Base-by-base conservation (phyloP, 177 flowering plant genomes). In the Tripterygium wilfordii region DNA sequence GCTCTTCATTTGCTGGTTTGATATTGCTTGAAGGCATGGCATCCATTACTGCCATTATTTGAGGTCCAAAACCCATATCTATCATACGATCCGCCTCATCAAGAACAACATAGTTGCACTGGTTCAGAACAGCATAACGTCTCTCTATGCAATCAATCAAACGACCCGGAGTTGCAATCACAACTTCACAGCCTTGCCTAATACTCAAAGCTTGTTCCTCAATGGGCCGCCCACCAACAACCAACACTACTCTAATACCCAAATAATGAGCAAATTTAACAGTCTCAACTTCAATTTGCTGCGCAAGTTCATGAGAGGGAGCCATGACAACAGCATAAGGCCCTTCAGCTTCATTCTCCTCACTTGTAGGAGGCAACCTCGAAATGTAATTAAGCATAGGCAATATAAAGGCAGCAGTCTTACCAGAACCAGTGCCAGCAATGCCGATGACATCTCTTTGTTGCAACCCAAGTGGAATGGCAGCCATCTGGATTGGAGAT, bases 61-160 rank as follows among this genome's bases (percentile, higher is more conserved):
- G 95, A 0, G 85, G 88, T 69, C 76, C 85, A 36, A 82, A 82
- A 48, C 88, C 85, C 84, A 82, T 74, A 47, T 83, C 86, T 10
- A 85, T 80, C 89, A 82, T 82, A 15, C 89, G 40, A 64, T 85
- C 95, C 41, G 90, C 91, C 64, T 86, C 95, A 57, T 86, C 90
- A 50, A 83, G 84, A 59, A 86, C 95, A 38, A 83, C 90, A 69
- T 80, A 80, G 41, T 78, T 78, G 41, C 86, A 79, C 59, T 81
- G 86, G 42, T 86, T 77, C 42, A 83, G 51, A 21, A 83, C 87
- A 38, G 76, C 83, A 58, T 79, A 82, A 1, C 85, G 67, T 63
- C 89, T 60, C 60, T 84, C 85, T 69, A 83, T 51, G 42, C 86
- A 83, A 61, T 83, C 91, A 49, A 80, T 54, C 30, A 86, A 69